Percentiles rank a stretch among this genome's conserved stretches.
phyloP scores from a whole-genome alignment of 139 green algal genomes.

The Bryopsis sp. region DNA sequence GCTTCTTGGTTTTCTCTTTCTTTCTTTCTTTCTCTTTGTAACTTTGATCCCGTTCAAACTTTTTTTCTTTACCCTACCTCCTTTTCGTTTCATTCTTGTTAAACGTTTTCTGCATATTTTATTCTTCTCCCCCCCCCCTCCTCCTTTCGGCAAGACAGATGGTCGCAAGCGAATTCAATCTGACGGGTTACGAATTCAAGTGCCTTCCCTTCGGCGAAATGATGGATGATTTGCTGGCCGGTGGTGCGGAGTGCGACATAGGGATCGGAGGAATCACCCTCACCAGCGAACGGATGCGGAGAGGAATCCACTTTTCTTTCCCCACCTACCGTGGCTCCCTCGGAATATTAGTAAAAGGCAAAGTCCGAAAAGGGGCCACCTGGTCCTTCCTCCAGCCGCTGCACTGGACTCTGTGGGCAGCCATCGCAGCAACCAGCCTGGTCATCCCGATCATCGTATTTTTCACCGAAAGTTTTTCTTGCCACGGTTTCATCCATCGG shows the following conservation, averaged over 20 bases:
- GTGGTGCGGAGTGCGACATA: constrained; percentile 11
- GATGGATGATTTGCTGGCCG: neutral
- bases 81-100: too few species aligned
- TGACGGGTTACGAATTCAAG: too few species aligned
- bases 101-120: too few species aligned
- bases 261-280: constrained; percentile 6
- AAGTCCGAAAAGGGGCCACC: neutral
- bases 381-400: constrained; percentile 17
- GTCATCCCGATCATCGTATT: constrained; percentile 15
- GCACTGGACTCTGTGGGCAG: neutral
- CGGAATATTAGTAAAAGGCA: constrained; percentile 9
- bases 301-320: constrained; percentile 12
- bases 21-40: too few species aligned
- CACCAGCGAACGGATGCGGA: neutral
- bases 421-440: neutral
- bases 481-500: constrained; percentile 5
- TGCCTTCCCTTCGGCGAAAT: neutral
- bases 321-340: constrained; percentile 14
- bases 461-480: constrained; percentile 18
- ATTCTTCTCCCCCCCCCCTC: too few species aligned
- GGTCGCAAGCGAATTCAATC: too few species aligned
- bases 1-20: too few species aligned
- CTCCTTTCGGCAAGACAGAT: too few species aligned
- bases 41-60: too few species aligned
- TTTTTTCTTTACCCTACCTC: too few species aligned